These are phyloP conservation scores for Plasmodium inui DNA, from an alignment of 169 alveolate species.

Conservation along the genomic window DNA sequence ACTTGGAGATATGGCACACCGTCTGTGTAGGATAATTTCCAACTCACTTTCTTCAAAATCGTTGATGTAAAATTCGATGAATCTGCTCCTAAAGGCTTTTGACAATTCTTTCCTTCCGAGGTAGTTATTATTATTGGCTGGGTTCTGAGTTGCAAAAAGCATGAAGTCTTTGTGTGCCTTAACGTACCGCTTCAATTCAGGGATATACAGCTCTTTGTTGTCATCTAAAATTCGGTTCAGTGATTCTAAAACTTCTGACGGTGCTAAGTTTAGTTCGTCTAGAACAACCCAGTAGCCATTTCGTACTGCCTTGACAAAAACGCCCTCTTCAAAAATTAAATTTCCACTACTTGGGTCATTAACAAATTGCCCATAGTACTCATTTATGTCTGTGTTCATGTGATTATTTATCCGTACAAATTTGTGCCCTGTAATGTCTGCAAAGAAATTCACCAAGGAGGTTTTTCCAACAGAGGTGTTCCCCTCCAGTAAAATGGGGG, in stretches of 20 bases:
- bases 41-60: conserved; percentile 95
- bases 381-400: conserved; percentile 98
- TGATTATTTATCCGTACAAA: conserved; percentile 98
- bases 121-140: conserved; percentile 96
- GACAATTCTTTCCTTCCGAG: conserved; percentile 99
- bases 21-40: conserved; percentile 92
- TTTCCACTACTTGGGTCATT: conserved; percentile 91
- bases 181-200: conserved; percentile 95
- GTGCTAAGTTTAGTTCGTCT: conserved; percentile 99
- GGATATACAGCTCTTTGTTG: conserved; percentile 97
- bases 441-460: conserved; percentile 95
- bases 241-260: conserved; percentile 98
- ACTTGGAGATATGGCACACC: conserved; percentile 95
- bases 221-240: conserved; percentile 98
- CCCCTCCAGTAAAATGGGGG: conserved; percentile 99
- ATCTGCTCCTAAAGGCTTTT: conserved; percentile 98
- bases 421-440: conserved; percentile 94
- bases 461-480: conserved; percentile 99
- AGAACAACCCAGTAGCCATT: conserved; percentile 99
- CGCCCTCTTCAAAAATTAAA: conserved; percentile 97
- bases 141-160: conserved; percentile 99
- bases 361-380: conserved; percentile 97
- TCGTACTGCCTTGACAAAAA: conserved; percentile 96
- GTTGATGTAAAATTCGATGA: conserved; percentile 94
- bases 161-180: conserved; percentile 98